A percentile compares a stretch with the other conserved stretches of the same genome.
These are phyloP conservation scores for Dipodascopsis tothii DNA, from an alignment of 805 yeast species.

Conservation along the genomic window DNA sequence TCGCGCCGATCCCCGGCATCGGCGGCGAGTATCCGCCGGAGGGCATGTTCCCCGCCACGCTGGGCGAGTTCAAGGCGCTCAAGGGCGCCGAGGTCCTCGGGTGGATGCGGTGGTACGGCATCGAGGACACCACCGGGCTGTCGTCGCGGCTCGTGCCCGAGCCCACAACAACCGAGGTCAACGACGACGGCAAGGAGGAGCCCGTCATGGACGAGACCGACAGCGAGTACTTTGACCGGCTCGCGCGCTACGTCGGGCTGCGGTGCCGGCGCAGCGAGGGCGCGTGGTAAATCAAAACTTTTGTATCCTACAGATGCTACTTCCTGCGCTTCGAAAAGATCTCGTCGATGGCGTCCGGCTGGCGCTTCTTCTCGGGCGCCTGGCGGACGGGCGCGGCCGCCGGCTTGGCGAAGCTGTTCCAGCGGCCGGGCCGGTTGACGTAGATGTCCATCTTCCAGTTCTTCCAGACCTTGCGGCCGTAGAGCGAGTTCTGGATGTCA, in stretches of 20 bases:
- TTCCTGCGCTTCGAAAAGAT: not conserved
- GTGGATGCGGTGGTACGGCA: constrained; percentile 66
- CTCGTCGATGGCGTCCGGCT: not conserved
- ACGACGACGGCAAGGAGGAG: not conserved
- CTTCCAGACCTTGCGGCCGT: constrained; percentile 90
- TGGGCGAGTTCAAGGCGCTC: constrained; percentile 46
- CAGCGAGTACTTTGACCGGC: constrained; percentile 2
- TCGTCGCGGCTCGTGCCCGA: too few species aligned
- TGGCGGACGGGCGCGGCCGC: not conserved
- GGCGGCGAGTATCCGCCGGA: constrained; percentile 64
- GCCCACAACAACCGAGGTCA: constrained; percentile 12
- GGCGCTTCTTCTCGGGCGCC: not conserved
- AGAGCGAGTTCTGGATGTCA: constrained; percentile 70
- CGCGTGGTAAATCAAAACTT: constrained; percentile 6
- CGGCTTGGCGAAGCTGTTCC: constrained; percentile 45
- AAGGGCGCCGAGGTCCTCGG: constrained; percentile 41
- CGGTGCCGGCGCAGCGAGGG: constrained; percentile 8
- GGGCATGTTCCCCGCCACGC: constrained; percentile 50
- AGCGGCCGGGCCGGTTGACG: constrained; percentile 64
- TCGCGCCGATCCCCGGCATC: constrained; percentile 70
- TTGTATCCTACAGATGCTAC: not conserved
- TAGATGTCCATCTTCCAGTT: constrained; percentile 87
- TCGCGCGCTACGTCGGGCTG: constrained; percentile 9
- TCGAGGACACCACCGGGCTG: constrained; percentile 32
- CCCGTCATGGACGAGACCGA: too few species aligned